These are phyloP conservation scores for Populus ilicifolia DNA, from an alignment of 345 rosid genomes.

Conservation along the genomic window DNA sequence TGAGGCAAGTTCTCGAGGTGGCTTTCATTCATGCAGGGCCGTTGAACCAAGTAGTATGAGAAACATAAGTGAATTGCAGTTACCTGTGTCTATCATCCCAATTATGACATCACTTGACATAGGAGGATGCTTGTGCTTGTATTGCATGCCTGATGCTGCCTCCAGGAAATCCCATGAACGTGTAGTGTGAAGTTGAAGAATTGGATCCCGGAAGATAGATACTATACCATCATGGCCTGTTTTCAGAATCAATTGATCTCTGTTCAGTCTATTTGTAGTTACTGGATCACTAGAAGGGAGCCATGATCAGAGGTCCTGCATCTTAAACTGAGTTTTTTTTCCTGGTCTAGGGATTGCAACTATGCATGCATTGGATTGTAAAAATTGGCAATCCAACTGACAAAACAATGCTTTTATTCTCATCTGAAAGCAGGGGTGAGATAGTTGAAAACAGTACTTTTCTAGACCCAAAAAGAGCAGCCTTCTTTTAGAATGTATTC, in stretches of 20 bases:
- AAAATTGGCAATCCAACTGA: too few species aligned
- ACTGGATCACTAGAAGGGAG: background rate
- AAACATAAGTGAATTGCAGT: background rate
- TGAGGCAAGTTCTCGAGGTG: too few species aligned
- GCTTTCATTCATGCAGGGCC: too few species aligned
- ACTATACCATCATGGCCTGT: conserved; percentile 56
- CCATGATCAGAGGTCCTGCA: background rate
- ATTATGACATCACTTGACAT: conserved; percentile 48
- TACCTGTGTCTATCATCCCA: conserved; percentile 62
- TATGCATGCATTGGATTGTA: too few species aligned
- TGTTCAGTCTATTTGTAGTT: background rate
- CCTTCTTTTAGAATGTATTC: too few species aligned
- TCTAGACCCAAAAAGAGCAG: too few species aligned
- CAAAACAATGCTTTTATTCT: too few species aligned
- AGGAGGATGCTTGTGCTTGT: conserved; percentile 7
- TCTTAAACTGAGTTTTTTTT: too few species aligned
- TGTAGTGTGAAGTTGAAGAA: conserved; percentile 66
- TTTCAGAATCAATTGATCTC: background rate
- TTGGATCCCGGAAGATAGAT: conserved; percentile 60
- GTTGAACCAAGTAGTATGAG: background rate
- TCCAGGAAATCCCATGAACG: conserved; percentile 84
- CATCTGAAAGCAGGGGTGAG: too few species aligned
- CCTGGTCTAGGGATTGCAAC: too few species aligned
- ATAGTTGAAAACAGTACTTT: too few species aligned
- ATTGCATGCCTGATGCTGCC: conserved; percentile 20